Evolutionary conservation across 2,329 filamentous ascomycete species (phyloP), one percentile per base, ranked within the genome.

Genomic region (Pyrenochaeta sp.): DNA sequence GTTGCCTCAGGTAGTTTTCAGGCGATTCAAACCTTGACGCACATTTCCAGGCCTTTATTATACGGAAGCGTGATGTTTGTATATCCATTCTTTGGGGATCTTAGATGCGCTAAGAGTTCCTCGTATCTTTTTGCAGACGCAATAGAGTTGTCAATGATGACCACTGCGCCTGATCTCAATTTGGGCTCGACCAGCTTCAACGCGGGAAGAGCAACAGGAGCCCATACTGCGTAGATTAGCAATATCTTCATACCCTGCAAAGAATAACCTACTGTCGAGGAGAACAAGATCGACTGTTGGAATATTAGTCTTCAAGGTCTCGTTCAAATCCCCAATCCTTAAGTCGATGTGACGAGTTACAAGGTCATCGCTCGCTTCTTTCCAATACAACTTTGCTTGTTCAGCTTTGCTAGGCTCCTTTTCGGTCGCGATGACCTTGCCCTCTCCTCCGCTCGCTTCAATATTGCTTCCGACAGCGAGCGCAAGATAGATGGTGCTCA

Each of bases 401-500:
- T 59, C 72, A 0, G 84, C 84, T 69, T 88, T 88, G 5, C 61
- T 67, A 0, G 74, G 66, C 65, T 88, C 86, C 21, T 86, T 81
- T 69, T 88, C 86, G 0, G 86, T 88, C 0, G 80, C 85, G 63
- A 88, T 83, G 0, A 88, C 85, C 33, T 61, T 78, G 0, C 78
- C 82, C 1, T 31, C 14, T 47, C 68, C 46, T 11, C 69, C 73
- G n/a, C 55, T 60, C 2, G 46, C 54, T 0, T 57, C 62, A 0
- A 74, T 75, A 51, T 83, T 86, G 49, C 83, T 77, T 0, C 77
- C 77, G 0, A 84, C 82, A 0, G 84, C 86, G 2, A 87, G 74
- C 0, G 85, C 84, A 1, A 88, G 78, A 54, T 87, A 88, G 39
- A 88, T 85, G 0, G 85, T 87, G 50, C 82, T 85, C 1, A 88